A percentile compares a stretch with the other conserved stretches of the same genome.
Conservation (phyloP, 495 filamentous ascomycete species). For the Collariella sp. region DNA sequence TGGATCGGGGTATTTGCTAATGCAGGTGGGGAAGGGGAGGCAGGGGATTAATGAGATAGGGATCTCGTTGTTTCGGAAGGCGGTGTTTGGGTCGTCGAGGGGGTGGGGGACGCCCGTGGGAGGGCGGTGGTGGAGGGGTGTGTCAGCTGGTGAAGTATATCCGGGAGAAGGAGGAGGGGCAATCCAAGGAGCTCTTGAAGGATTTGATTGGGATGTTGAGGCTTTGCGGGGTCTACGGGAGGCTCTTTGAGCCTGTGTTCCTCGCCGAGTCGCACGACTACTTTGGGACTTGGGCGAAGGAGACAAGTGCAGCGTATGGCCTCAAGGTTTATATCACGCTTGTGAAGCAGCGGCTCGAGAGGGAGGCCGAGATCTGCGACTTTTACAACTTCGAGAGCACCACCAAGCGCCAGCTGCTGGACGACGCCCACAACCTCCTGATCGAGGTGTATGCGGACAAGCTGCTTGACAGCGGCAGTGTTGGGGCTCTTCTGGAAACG, state of each 20-base stretch:
- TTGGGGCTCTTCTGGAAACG: slow-evolving; percentile 59
- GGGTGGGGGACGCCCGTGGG: slow-evolving; percentile 35
- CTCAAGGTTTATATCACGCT: slow-evolving; percentile 64
- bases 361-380: slow-evolving; percentile 66
- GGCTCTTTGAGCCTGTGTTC: slow-evolving; percentile 69
- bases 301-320: slow-evolving; percentile 44
- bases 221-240: slow-evolving; percentile 66
- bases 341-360: slow-evolving; percentile 55
- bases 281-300: slow-evolving; percentile 55
- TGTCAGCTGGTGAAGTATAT: slow-evolving; percentile 69
- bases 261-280: slow-evolving; percentile 56
- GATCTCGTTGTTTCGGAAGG: slow-evolving; percentile 50
- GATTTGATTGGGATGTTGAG: slow-evolving; percentile 74
- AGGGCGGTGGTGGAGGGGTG: slow-evolving; percentile 56
- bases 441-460: slow-evolving; percentile 52
- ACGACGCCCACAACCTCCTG: slow-evolving; percentile 58
- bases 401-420: slow-evolving; percentile 67
- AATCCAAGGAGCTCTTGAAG: slow-evolving; percentile 51
- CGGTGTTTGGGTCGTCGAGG: slow-evolving; percentile 39
- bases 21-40: slow-evolving; percentile 24
- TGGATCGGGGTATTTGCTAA: slow-evolving; percentile 82
- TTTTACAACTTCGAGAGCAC: slow-evolving; percentile 69
- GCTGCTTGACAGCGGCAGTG: slow-evolving; percentile 51
- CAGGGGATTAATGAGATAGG: slow-evolving; percentile 49
- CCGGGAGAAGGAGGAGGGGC: slow-evolving; percentile 43